These are phyloP conservation scores for Cytauxzoon felis DNA, from an alignment of 169 alveolate genomes.

Conservation along the genomic window DNA sequence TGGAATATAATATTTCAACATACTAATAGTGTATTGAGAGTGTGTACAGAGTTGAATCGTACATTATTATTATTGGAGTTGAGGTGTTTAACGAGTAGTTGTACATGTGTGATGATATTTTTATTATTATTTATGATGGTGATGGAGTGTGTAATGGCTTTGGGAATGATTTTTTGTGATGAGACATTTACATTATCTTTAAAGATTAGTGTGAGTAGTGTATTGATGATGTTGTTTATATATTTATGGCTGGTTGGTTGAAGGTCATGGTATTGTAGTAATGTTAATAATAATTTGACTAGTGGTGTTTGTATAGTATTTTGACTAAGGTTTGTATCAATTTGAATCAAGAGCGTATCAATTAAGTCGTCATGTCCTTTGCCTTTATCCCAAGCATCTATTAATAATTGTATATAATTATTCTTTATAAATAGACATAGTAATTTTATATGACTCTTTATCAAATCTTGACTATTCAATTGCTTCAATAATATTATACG, in stretches of 20 bases:
- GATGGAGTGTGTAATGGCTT: no score
- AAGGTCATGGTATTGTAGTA: conserved; percentile 18
- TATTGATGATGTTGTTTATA: neutral
- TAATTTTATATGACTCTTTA: conserved; percentile 30
- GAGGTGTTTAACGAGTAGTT: conserved; percentile 41
- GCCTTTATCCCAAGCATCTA: conserved; percentile 44
- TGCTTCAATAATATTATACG: conserved; percentile 43
- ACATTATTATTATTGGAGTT: conserved; percentile 30
- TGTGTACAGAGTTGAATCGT: neutral
- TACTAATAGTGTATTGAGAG: conserved; percentile 3
- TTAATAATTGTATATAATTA: neutral
- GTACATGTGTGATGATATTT: no score
- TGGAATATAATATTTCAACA: no score
- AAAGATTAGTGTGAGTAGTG: no score
- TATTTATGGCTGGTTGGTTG: neutral
- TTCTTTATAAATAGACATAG: conserved; percentile 5
- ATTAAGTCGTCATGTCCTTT: conserved; percentile 23
- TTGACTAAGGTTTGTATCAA: conserved; percentile 47
- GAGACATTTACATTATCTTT: no score
- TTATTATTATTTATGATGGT: no score
- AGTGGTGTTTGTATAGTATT: conserved; percentile 38
- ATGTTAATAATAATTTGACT: conserved; percentile 13
- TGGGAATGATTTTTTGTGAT: no score
- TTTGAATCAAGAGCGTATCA: conserved; percentile 35
- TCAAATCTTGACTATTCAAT: conserved; percentile 51